A percentile compares a stretch with the other conserved stretches of the same genome.
phyloP scores from a whole-genome alignment of 2,329 filamentous ascomycete genomes.

The Colletotrichum graminicola region DNA sequence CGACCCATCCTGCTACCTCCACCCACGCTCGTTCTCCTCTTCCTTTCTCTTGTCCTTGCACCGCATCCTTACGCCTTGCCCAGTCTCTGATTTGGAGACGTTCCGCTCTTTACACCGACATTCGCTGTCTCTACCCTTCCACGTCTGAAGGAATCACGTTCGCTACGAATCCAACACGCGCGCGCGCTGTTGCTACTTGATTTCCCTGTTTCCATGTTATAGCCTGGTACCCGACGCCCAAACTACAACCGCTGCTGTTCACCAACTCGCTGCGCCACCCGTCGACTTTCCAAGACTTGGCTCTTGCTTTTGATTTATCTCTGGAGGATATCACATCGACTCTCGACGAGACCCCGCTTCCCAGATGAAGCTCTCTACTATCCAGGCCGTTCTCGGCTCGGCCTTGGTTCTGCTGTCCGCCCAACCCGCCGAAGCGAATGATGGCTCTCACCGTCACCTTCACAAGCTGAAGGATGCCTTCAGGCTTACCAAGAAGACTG shows the following conservation, averaged over 20 bases:
- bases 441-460: slow-evolving; percentile 56
- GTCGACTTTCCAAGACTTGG: slow-evolving; percentile 16
- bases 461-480: slow-evolving; percentile 39
- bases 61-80: slow-evolving; percentile 39
- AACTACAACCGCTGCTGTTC: slow-evolving; percentile 17
- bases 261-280: slow-evolving; percentile 31
- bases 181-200: slow-evolving; percentile 18
- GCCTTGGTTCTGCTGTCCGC: slow-evolving; percentile 61
- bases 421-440: slow-evolving; percentile 54
- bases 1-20: slow-evolving; percentile 41
- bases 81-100: slow-evolving; percentile 38
- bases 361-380: slow-evolving; percentile 66
- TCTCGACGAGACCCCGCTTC: slow-evolving; percentile 35
- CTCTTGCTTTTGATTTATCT: slow-evolving; percentile 15
- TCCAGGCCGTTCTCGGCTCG: slow-evolving; percentile 63
- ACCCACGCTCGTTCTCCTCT: slow-evolving; percentile 36
- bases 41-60: slow-evolving; percentile 40
- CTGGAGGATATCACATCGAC: slow-evolving; percentile 35
- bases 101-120: slow-evolving; percentile 42
- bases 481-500: slow-evolving; percentile 7
- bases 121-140: slow-evolving; percentile 33
- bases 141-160: slow-evolving; percentile 32
- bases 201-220: slow-evolving; percentile 39
- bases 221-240: slow-evolving; percentile 29
- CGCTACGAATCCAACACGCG: slow-evolving; percentile 34